phyloP scores from a whole-genome alignment of 2,329 filamentous ascomycete species.

The Fusarium dimerum region DNA sequence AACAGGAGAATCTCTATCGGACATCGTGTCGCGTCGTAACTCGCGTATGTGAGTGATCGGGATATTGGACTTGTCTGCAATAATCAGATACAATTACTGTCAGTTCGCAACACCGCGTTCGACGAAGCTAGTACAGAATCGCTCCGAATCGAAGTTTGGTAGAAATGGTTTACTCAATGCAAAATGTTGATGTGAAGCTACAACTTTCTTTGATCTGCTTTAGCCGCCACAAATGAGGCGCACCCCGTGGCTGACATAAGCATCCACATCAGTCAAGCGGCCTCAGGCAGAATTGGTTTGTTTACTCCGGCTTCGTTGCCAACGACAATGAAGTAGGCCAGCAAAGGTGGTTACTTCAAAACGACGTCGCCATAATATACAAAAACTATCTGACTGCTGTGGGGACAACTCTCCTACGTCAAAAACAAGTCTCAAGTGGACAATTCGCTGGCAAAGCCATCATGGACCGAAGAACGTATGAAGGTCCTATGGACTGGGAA shows the following conservation, averaged over 20 bases:
- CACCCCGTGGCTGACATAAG: conserved; percentile 34
- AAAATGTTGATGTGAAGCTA: conserved; percentile 17
- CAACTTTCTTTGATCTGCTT: conserved; percentile 24
- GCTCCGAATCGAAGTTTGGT: neutral
- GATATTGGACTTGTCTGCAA: neutral
- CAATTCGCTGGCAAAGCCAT: conserved; percentile 7
- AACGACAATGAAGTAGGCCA: conserved; percentile 21
- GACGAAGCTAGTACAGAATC: neutral
- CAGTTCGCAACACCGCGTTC: neutral
- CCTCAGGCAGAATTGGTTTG: conserved; percentile 34
- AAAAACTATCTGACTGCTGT: too few relatives aligned
- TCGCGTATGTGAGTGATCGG: conserved; percentile 6
- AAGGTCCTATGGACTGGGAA: conserved; percentile 68
- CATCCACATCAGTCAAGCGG: neutral
- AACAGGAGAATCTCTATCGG: conserved; percentile 47
- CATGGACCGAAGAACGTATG: conserved; percentile 58
- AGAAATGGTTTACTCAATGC: conserved; percentile 3
- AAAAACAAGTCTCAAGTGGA: conserved; percentile 9
- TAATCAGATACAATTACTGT: neutral
- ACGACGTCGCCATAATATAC: conserved; percentile 4
- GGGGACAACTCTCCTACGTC: too few relatives aligned
- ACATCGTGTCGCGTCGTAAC: conserved; percentile 37
- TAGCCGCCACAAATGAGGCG: conserved; percentile 22
- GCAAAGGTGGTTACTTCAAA: conserved; percentile 11
- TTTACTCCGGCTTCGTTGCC: conserved; percentile 37